A percentile compares a stretch with the other conserved stretches of the same genome.
These are phyloP conservation scores for Zymoseptoria tritici DNA, from an alignment of 2,329 filamentous ascomycete genomes.

Conservation along the genomic window DNA sequence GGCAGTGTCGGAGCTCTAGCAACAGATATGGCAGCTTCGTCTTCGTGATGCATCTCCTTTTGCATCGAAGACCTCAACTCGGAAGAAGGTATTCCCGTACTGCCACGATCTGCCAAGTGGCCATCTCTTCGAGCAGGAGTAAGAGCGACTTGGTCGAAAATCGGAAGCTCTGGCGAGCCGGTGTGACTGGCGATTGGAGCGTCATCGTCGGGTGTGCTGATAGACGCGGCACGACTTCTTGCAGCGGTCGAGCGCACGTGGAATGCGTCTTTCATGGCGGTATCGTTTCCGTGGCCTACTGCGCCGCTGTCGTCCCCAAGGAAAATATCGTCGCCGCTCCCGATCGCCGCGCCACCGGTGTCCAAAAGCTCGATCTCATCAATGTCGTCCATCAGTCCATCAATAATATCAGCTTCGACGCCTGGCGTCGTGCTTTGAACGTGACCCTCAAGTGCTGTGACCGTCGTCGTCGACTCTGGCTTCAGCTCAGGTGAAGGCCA, in stretches of 20 bases:
- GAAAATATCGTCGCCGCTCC: neutral
- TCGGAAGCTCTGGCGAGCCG: neutral
- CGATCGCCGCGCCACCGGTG: neutral
- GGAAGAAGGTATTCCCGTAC: neutral
- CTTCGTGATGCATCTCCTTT: neutral
- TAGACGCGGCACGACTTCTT: neutral
- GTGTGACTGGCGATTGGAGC: neutral
- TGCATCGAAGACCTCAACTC: neutral
- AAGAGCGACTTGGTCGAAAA: neutral
- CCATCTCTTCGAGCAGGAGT: neutral
- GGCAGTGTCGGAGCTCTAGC: neutral
- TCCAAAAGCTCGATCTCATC: neutral
- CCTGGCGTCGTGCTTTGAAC: neutral
- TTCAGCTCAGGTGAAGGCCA: neutral
- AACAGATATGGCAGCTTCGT: neutral
- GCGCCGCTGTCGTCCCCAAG: neutral
- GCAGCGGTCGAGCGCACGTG: neutral
- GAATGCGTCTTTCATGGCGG: neutral
- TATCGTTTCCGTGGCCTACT: neutral
- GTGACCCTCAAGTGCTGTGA: neutral
- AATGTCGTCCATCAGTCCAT: neutral
- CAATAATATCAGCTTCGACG: neutral
- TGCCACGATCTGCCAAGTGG: neutral
- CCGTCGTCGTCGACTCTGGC: neutral
- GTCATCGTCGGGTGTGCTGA: neutral